Evolutionary conservation across 768 basidiomycete species (phyloP), one percentile per base, ranked within the genome.

Genomic region (Termitomyces sp.): DNA sequence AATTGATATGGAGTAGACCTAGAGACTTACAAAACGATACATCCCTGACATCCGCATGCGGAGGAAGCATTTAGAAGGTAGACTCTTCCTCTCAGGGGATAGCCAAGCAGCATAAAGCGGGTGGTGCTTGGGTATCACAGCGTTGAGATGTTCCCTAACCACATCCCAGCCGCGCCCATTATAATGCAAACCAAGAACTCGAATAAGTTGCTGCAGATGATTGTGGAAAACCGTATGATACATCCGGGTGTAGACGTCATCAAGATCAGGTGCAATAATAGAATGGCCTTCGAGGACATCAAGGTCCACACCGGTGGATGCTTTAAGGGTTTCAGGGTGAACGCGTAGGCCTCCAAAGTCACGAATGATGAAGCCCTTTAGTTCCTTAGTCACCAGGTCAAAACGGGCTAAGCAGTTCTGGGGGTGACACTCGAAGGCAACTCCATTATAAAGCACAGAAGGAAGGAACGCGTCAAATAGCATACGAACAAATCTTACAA

Each of bases 401-500:
- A 83, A 84, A 1, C 81, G 76, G 6, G 81, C 81, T 8, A 85
- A 69, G 58, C 81, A 82, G 59, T 85, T 84, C 66, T 85, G 83
- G 1, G 80, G 80, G 63, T 85, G 83, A 50, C 77, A 80, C 65
- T 85, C 82, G 62, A 85, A 83, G 1, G 78, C 81, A 4, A 85
- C 81, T 7, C 82, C 81, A 57, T 85, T 80, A 54, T 75, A 63
- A 4, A 85, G 66, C 58, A 83, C 73, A 0, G 81, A 71, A 2
- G 83, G 82, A 20, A 85, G 70, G 62, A 85, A 83, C 3, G 82
- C 82, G n/a, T 72, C 68, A 58, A 84, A 76, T 58, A 82, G 77
- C 30, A 83, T 46, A 28, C 75, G 73, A 54, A 77, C 72, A 61
- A 81, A 82, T 55, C 80, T 81, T 26, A 43, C 10, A 56, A 30